A percentile compares a stretch with the other conserved stretches of the same genome.
Conservation (phyloP, 495 filamentous ascomycete species). For the Hypoxylon cercidicola region DNA sequence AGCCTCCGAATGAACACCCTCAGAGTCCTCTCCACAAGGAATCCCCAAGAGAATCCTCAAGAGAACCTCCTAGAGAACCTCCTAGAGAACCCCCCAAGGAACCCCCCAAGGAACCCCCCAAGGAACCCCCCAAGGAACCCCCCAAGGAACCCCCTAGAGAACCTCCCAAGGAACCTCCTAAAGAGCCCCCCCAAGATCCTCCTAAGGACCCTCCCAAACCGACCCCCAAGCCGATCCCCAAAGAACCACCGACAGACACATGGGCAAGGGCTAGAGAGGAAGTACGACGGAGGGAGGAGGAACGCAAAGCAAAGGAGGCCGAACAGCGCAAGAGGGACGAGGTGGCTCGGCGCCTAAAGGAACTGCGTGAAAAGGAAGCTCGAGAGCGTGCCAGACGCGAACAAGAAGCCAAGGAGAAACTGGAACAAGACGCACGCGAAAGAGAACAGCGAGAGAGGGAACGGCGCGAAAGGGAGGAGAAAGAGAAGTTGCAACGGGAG, state of each 20-base stretch:
- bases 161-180: constrained; percentile 9
- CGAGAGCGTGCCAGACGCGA: constrained; percentile 64
- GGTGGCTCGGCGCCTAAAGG: constrained; percentile 58
- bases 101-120: not conserved
- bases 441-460: constrained; percentile 52
- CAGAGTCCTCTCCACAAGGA: too few species aligned
- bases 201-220: constrained; percentile 13
- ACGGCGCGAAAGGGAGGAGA: constrained; percentile 52
- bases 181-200: constrained; percentile 10
- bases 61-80: not conserved
- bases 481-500: constrained; percentile 59
- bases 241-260: constrained; percentile 55
- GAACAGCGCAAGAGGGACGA: constrained; percentile 62
- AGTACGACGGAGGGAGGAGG: constrained; percentile 63
- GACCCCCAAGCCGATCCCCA: constrained; percentile 14
- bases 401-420: constrained; percentile 56
- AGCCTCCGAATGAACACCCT: not conserved
- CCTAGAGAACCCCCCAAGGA: constrained; percentile 1
- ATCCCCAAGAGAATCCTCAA: not conserved
- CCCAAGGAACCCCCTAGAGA: constrained; percentile 7
- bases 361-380: constrained; percentile 71
- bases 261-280: constrained; percentile 78
- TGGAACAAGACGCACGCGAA: constrained; percentile 49
- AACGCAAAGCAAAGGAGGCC: constrained; percentile 64
- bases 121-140: not conserved